Percentiles rank a stretch among this genome's conserved stretches.
phyloP scores from a whole-genome alignment of 2,329 filamentous ascomycete genomes.

The Epichloe coenophiala region DNA sequence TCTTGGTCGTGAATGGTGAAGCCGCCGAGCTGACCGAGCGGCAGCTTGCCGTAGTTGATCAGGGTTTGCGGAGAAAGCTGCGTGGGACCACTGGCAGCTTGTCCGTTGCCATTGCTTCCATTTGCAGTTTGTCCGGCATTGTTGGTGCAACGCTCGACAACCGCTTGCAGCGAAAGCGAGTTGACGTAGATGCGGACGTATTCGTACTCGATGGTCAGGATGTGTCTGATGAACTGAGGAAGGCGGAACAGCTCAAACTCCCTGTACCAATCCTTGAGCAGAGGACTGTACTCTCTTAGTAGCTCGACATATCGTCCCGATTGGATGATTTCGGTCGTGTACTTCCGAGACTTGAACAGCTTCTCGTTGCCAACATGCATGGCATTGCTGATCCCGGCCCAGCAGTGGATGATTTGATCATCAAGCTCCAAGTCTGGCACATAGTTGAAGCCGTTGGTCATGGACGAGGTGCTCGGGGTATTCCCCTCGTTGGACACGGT shows the following conservation, averaged over 20 bases:
- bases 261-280: constrained; percentile 64
- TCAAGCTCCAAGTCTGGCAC: constrained; percentile 54
- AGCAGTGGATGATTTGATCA: constrained; percentile 68
- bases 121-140: constrained; percentile 42
- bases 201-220: constrained; percentile 88
- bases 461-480: constrained; percentile 46
- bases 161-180: constrained; percentile 83
- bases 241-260: constrained; percentile 70
- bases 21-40: constrained; percentile 49
- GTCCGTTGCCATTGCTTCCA: constrained; percentile 19
- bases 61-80: constrained; percentile 49
- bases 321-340: constrained; percentile 80
- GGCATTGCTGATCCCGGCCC: constrained; percentile 83
- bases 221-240: constrained; percentile 53
- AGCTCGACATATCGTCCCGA: constrained; percentile 71
- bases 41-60: constrained; percentile 50
- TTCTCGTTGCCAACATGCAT: constrained; percentile 86
- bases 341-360: constrained; percentile 74
- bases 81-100: constrained; percentile 13
- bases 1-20: constrained; percentile 55
- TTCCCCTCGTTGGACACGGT: constrained; percentile 39
- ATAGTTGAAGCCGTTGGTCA: constrained; percentile 49
- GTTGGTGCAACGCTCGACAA: constrained; percentile 81
- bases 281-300: constrained; percentile 68
- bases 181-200: constrained; percentile 93